Percentiles rank a stretch among this genome's conserved stretches.
Conservation (phyloP, 176 grass and related monocot species). For the Ampelocalamus luodianensis region DNA sequence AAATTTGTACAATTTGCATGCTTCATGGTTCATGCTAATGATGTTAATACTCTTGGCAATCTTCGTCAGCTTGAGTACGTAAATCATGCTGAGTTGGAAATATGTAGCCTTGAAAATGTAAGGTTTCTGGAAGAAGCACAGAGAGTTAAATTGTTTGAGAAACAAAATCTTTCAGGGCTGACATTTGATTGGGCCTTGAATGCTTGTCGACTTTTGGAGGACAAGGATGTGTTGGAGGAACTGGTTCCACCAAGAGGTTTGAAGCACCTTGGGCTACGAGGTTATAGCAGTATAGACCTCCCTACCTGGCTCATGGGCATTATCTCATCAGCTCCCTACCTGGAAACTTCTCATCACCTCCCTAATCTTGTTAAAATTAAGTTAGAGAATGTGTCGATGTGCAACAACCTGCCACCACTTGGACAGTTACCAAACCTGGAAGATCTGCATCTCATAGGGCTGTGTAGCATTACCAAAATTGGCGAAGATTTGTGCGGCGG, state of each 20-base stretch:
- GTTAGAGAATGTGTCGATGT: fast-evolving
- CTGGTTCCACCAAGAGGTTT: neutral
- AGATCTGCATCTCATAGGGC: fast-evolving
- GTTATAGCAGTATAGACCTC: neutral
- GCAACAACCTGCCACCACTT: neutral
- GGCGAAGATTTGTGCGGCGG: neutral
- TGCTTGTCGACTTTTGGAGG: neutral
- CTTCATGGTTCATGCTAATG: neutral
- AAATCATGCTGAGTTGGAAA: neutral
- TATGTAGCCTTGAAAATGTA: neutral
- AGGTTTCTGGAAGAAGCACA: neutral
- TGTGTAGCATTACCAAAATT: neutral
- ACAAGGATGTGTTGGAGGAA: constrained; percentile 1
- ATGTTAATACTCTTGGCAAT: too few relatives aligned
- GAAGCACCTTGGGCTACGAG: fast-evolving
- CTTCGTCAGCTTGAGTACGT: neutral
- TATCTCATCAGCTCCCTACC: neutral
- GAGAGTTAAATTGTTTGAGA: neutral
- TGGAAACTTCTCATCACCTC: neutral
- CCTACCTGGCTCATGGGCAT: constrained; percentile 1
- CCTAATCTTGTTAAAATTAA: neutral
- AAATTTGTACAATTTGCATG: neutral
- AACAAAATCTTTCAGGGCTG: neutral
- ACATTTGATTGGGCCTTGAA: neutral
- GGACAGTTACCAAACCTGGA: neutral